phyloP scores from a whole-genome alignment of 192 early-diverging fungal genomes.

The Mortierella claussenii region DNA sequence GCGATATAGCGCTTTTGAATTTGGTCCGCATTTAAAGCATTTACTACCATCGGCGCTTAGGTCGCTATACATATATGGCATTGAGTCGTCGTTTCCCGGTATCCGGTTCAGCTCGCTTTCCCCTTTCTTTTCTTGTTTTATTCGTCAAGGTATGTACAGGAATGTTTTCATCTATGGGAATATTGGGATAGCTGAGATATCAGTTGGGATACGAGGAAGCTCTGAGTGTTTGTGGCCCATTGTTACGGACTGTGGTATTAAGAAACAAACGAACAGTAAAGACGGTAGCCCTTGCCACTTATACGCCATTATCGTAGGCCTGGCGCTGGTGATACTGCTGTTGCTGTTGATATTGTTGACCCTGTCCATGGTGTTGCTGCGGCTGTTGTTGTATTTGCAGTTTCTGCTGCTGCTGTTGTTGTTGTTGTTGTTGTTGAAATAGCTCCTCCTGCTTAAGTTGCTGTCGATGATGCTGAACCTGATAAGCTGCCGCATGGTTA shows the following conservation, averaged over 20 bases:
- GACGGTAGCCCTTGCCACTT: neutral
- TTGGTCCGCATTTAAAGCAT: too few species aligned
- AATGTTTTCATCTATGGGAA: too few species aligned
- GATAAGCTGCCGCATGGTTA: constrained; percentile 15
- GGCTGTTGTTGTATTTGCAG: constrained; percentile 8
- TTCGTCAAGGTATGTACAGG: too few species aligned
- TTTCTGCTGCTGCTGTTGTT: constrained; percentile 19
- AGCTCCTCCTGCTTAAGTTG: constrained; percentile 45
- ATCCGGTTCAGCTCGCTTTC: too few species aligned
- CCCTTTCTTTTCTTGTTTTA: too few species aligned
- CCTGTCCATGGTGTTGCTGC: constrained; percentile 14
- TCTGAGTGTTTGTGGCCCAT: too few species aligned
- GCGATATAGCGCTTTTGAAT: too few species aligned
- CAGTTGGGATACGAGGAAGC: too few species aligned
- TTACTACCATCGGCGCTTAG: too few species aligned
- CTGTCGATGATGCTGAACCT: constrained; percentile 41
- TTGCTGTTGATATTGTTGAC: constrained; percentile 14
- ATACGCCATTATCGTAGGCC: neutral
- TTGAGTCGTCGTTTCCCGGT: too few species aligned
- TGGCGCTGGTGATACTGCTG: constrained; percentile 16
- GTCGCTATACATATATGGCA: too few species aligned
- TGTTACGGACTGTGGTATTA: neutral
- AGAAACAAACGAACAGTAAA: neutral
- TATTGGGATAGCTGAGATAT: too few species aligned
- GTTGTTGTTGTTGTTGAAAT: constrained; percentile 17